Evolutionary conservation across 2,329 filamentous ascomycete species (phyloP).

Genomic region (Thelonectria olida): DNA sequence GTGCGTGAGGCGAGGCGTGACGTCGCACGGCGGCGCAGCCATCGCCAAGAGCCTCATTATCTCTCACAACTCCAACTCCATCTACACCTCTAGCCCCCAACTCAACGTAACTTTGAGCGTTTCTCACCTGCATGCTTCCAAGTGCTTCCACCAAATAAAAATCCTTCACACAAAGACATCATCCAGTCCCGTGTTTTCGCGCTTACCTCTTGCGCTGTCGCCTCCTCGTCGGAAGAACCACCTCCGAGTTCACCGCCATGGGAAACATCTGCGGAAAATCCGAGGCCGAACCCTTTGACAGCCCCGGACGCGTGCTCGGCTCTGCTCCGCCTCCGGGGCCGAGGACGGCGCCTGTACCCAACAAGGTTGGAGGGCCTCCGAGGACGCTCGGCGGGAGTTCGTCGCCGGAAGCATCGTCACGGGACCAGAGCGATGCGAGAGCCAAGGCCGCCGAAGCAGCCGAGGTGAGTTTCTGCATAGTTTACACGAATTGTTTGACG

Average conservation of each 20-base stretch:
- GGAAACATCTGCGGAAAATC: slow-evolving; percentile 88
- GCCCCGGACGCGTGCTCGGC: slow-evolving; percentile 77
- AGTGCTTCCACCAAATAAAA: neutral
- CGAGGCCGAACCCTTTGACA: slow-evolving; percentile 73
- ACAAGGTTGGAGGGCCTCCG: slow-evolving; percentile 63
- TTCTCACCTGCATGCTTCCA: neutral
- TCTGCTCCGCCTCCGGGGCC: slow-evolving; percentile 57
- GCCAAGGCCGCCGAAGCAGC: slow-evolving; percentile 82
- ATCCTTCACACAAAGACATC: no score
- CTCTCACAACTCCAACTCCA: neutral
- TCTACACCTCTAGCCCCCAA: neutral
- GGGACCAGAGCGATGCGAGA: slow-evolving; percentile 66
- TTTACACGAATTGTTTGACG: neutral
- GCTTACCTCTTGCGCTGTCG: no score
- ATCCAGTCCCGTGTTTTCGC: no score
- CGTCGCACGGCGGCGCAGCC: slow-evolving; percentile 1
- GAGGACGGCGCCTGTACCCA: slow-evolving; percentile 62
- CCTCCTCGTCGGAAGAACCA: neutral
- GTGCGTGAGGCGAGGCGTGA: neutral
- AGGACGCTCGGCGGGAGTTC: slow-evolving; percentile 71
- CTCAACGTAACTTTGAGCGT: no score
- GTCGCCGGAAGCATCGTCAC: slow-evolving; percentile 36
- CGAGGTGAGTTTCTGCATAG: slow-evolving; percentile 69
- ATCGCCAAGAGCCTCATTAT: neutral
- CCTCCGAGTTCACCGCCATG: slow-evolving; percentile 60